These are phyloP conservation scores for Rhodotorula glutinis DNA, from an alignment of 1,284 basidiomycete species.

Conservation along the genomic window DNA sequence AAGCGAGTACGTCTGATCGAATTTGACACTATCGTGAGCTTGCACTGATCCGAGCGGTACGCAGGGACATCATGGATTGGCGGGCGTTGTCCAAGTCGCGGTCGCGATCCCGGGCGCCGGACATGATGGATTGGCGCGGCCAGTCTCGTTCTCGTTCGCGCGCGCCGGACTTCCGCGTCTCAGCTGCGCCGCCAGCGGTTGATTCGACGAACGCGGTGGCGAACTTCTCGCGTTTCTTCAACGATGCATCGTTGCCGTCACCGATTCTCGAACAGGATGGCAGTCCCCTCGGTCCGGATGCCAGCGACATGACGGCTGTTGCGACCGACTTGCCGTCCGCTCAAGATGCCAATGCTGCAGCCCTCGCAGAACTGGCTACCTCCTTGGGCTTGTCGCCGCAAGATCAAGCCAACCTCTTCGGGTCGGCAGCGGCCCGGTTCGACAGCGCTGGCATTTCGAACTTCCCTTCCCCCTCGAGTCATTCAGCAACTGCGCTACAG, in stretches of 20 bases:
- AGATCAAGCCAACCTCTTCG: conserved; percentile 28
- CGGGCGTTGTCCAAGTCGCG: conserved; percentile 84
- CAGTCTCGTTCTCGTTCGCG: conserved; percentile 50
- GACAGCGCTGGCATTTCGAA: conserved; percentile 2
- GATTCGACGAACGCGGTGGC: conserved; percentile 30
- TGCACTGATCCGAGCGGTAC: too few species aligned
- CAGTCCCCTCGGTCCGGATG: background rate
- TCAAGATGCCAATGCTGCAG: conserved; percentile 10
- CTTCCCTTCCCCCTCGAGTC: conserved; percentile 1
- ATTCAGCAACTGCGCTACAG: background rate
- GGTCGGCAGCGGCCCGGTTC: conserved; percentile 22
- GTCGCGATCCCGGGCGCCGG: conserved; percentile 57
- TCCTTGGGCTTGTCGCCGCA: conserved; percentile 34
- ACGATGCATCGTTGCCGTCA: conserved; percentile 18
- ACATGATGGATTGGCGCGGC: conserved; percentile 53
- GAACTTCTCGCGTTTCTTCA: conserved; percentile 38
- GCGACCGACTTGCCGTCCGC: background rate
- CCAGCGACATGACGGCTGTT: too few species aligned
- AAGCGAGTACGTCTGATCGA: conserved; percentile 69
- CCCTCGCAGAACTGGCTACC: conserved; percentile 26
- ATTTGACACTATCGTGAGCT: too few species aligned
- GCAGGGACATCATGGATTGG: conserved; percentile 77
- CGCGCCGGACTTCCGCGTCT: conserved; percentile 35
- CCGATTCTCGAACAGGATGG: conserved; percentile 1
- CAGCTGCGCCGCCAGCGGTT: conserved; percentile 28